Percentiles rank a stretch among this genome's conserved stretches.
Evolutionary conservation across 805 yeast genomes (phyloP).

Genomic region (Starmerella roubikii): DNA sequence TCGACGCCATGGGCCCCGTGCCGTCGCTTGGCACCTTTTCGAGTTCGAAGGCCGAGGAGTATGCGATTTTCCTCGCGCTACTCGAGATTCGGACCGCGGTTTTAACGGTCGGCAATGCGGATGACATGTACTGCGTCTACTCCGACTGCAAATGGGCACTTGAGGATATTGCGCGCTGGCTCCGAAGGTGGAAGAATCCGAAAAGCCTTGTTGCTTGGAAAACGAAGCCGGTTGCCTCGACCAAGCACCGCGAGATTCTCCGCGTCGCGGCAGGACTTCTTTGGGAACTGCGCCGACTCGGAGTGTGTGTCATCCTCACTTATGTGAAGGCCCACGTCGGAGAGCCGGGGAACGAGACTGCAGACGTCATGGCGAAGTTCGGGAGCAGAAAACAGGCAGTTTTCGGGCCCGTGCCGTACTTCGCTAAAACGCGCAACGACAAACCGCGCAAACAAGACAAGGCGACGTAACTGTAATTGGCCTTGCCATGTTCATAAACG

Average conservation of each 20-base stretch:
- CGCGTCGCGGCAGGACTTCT: slow-evolving; percentile 11
- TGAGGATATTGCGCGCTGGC: slow-evolving; percentile 4
- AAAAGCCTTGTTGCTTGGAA: slow-evolving; percentile 6
- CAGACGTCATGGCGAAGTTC: slow-evolving; percentile 5
- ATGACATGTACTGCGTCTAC: slow-evolving; percentile 1
- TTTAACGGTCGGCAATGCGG: neutral
- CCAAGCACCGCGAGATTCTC: slow-evolving; percentile 4
- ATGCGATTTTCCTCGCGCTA: slow-evolving; percentile 10
- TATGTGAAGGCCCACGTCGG: slow-evolving; percentile 10
- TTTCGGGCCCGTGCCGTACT: too few species aligned
- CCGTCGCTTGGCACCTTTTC: slow-evolving; percentile 5
- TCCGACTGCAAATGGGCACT: slow-evolving; percentile 2
- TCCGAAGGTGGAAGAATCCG: slow-evolving; percentile 6
- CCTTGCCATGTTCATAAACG: too few species aligned
- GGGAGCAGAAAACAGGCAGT: slow-evolving; percentile 1
- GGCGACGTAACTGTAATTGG: too few species aligned
- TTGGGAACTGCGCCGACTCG: slow-evolving; percentile 11
- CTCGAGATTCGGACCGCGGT: slow-evolving; percentile 1
- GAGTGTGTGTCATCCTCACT: slow-evolving; percentile 1
- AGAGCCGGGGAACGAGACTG: slow-evolving; percentile 7
- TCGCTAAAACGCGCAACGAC: too few species aligned
- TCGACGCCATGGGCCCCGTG: slow-evolving; percentile 7
- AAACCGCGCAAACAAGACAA: too few species aligned
- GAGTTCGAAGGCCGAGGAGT: slow-evolving; percentile 11
- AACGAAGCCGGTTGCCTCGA: neutral